A percentile compares a stretch with the other conserved stretches of the same genome.
Conservation (phyloP, 345 rosid genomes). For the Eucalyptus lansdowneana region DNA sequence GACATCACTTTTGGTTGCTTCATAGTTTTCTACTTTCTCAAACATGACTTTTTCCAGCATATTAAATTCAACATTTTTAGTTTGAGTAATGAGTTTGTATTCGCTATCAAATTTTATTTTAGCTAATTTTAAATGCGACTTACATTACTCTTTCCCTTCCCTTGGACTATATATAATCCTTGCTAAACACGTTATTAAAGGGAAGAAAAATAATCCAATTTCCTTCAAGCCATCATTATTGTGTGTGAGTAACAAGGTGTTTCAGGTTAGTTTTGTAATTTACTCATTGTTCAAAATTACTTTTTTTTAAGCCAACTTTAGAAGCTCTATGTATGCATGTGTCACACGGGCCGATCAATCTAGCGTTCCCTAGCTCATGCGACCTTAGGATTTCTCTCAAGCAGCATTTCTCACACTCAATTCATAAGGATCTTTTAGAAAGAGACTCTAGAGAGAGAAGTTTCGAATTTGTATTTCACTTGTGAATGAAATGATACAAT, state of each 20-base stretch:
- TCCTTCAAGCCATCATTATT: not conserved
- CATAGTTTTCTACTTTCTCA: not conserved
- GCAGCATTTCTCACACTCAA: too few relatives aligned
- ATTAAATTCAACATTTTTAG: not conserved
- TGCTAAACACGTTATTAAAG: not conserved
- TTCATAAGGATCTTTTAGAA: accelerated
- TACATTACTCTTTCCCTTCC: not conserved
- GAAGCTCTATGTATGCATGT: not conserved
- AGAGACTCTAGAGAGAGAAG: too few relatives aligned
- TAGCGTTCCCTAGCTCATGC: too few relatives aligned
- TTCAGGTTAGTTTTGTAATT: not conserved
- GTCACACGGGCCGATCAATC: too few relatives aligned
- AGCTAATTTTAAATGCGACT: not conserved
- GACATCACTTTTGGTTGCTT: not conserved
- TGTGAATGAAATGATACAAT: too few relatives aligned
- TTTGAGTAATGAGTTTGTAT: not conserved
- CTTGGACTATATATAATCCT: not conserved
- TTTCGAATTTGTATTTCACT: too few relatives aligned
- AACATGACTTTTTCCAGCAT: not conserved
- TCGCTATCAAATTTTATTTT: not conserved
- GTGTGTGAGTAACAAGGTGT: not conserved
- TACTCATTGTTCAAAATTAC: not conserved
- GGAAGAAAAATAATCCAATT: not conserved
- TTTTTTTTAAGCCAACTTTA: not conserved
- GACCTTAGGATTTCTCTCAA: too few relatives aligned